phyloP scores from a whole-genome alignment of 176 grass and related monocot genomes.

The Oryza australiensis region DNA sequence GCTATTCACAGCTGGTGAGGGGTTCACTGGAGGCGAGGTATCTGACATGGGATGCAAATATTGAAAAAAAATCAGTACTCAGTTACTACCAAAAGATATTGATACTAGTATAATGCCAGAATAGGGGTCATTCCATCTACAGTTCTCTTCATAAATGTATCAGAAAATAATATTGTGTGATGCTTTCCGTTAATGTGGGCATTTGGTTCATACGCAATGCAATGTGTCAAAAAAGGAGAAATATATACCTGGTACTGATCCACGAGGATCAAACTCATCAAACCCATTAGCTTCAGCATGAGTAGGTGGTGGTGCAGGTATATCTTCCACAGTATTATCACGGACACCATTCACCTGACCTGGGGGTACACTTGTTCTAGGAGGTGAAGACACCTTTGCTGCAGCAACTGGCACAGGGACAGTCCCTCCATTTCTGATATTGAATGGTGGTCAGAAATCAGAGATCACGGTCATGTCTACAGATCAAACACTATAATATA shows the following conservation, averaged over 20 bases:
- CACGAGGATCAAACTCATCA: conserved; percentile 98
- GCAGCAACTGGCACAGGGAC: conserved; percentile 38
- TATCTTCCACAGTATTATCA: conserved; percentile 34
- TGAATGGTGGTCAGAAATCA: conserved; percentile 22
- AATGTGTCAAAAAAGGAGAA: conserved; percentile 4
- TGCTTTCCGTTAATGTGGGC: neutral
- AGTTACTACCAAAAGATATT: conserved; percentile 23
- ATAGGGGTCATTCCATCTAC: neutral
- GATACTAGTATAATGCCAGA: conserved; percentile 12
- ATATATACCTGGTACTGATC: conserved; percentile 69
- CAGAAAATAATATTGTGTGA: neutral
- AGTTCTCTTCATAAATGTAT: conserved; percentile 20
- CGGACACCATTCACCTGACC: conserved; percentile 39
- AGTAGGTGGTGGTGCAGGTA: conserved; percentile 43
- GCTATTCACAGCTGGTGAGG: conserved; percentile 51
- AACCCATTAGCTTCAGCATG: conserved; percentile 59
- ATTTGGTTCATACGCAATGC: conserved; percentile 2
- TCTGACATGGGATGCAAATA: conserved; percentile 24
- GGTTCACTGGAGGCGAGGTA: conserved; percentile 39
- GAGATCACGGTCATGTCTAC: neutral
- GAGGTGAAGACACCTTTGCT: conserved; percentile 43
- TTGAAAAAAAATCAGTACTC: conserved; percentile 19
- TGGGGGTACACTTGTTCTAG: conserved; percentile 22
- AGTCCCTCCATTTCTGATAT: conserved; percentile 69
- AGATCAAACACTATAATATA: conserved; percentile 26